Conservation (phyloP, 2,329 filamentous ascomycete species). For the Anthostomella pinea region DNA sequence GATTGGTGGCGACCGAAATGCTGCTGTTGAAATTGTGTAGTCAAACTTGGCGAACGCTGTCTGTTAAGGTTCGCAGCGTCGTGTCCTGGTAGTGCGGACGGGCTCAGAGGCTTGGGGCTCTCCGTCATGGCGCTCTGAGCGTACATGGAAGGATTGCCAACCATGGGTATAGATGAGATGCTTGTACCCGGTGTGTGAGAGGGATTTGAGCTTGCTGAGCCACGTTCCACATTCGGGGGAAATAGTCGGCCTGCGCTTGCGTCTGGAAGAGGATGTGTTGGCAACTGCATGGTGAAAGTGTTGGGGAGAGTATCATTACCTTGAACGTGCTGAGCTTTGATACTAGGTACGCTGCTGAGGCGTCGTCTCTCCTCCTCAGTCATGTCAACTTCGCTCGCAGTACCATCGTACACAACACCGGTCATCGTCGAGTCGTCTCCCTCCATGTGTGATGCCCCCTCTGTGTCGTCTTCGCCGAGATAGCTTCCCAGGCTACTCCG, state of each 20-base stretch:
- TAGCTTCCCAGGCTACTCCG: constrained; percentile 83
- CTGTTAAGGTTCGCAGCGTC: constrained; percentile 50
- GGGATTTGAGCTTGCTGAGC: constrained; percentile 51
- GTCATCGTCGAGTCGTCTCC: constrained; percentile 57
- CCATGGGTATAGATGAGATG: constrained; percentile 47
- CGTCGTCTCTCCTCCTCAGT: constrained; percentile 59
- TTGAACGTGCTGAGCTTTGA: constrained; percentile 68
- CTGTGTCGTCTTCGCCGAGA: constrained; percentile 72
- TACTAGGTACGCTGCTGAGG: constrained; percentile 71
- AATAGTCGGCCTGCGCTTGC: constrained; percentile 55
- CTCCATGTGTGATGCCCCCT: constrained; percentile 46
- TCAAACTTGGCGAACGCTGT: constrained; percentile 64
- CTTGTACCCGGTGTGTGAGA: constrained; percentile 52
- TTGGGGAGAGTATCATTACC: constrained; percentile 46
- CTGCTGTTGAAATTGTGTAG: constrained; percentile 63
- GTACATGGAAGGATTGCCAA: constrained; percentile 57
- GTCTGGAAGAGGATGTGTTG: constrained; percentile 71
- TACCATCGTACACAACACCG: constrained; percentile 53
- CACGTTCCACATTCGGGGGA: constrained; percentile 58
- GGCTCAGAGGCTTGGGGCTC: constrained; percentile 80
- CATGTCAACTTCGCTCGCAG: constrained; percentile 58
- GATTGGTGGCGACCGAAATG: constrained; percentile 57
- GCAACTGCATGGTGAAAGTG: constrained; percentile 58
- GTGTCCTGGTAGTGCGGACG: constrained; percentile 51
- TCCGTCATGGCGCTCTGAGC: constrained; percentile 75